Base-by-base conservation (phyloP, 306 rosid species). In the Hippophae rhamnoides region DNA sequence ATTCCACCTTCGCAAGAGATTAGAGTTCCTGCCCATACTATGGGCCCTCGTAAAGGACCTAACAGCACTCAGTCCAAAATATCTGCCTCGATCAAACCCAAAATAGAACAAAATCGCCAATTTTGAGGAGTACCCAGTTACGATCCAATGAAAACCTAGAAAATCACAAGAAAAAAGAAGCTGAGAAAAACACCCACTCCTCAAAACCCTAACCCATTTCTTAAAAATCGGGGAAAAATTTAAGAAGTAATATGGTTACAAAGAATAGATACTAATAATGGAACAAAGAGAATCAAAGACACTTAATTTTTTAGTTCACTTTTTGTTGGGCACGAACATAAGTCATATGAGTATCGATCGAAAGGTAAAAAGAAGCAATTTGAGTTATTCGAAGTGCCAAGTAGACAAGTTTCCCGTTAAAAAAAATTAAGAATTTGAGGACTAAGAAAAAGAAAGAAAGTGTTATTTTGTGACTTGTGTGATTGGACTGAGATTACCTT, bases 91-190 rank as follows among this genome's bases (percentile, higher is more conserved):
- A 68, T 69, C 80, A 74, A 76, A 74, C 77, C 80, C 78, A 74
- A 77, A 77, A 45, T 26, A 47, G 68, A 69, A 70, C 57, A 69
- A 55, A 70, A 45, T 58, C 64, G 46, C 51, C 10, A 65, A 71
- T 63, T 58, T 71, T 69, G 64, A 71, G 51, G 10, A 66, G 65
- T 41, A 64, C 72, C 68, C 66, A 69, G 66, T 77, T 54, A 66
- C 67, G 83, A 81, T 77, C 86, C 83, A 50, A 66, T 70, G 58
- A 67, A 74, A 71, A 82, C 86, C 81, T 77, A 74, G 66, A 72
- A 43, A 66, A 60, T 64, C 64, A 69, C 68, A 61, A 50, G 51
- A 56, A 42, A 60, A 41, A 57, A 45, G 25, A 70, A 27, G 51
- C 69, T 74, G 65, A 69, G 74, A 45, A 52, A 18, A 31, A 47